A percentile compares a stretch with the other conserved stretches of the same genome.
These are phyloP conservation scores for Cladophialophora chaetospira DNA, from an alignment of 2,329 filamentous ascomycete genomes.

Conservation along the genomic window DNA sequence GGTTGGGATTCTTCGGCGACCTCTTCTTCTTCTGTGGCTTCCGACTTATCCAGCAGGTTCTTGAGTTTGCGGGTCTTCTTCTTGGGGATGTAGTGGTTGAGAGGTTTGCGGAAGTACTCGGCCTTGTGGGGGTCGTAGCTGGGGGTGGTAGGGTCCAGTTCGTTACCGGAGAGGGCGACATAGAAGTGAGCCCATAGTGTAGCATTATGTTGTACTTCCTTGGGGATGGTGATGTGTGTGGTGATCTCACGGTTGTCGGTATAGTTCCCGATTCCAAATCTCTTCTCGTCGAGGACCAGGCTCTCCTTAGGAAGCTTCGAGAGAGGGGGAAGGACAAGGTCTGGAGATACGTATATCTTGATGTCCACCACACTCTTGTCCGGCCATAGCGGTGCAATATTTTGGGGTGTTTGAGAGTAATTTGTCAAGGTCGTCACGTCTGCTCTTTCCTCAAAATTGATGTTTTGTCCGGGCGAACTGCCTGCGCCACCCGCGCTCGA, in stretches of 20 bases:
- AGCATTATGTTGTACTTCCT: conserved; percentile 82
- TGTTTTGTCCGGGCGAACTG: conserved; percentile 47
- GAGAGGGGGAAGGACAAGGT: conserved; percentile 68
- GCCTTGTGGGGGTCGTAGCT: conserved; percentile 75
- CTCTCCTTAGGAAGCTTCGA: conserved; percentile 65
- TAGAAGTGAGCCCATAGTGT: conserved; percentile 96
- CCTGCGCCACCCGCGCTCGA: conserved; percentile 26
- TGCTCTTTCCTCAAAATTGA: conserved; percentile 67
- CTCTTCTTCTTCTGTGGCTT: conserved; percentile 21
- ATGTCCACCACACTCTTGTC: conserved; percentile 78
- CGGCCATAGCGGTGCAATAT: conserved; percentile 85
- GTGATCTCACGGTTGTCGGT: conserved; percentile 77
- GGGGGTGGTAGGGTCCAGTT: conserved; percentile 72
- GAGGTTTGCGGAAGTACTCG: conserved; percentile 78
- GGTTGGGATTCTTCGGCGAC: conserved; percentile 56
- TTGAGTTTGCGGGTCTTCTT: conserved; percentile 88
- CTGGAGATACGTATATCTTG: conserved; percentile 78
- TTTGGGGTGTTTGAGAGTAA: conserved; percentile 67
- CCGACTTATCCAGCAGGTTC: conserved; percentile 67
- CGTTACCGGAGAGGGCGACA: conserved; percentile 72
- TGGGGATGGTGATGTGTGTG: conserved; percentile 75
- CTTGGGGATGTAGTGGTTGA: conserved; percentile 88
- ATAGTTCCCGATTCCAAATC: conserved; percentile 76
- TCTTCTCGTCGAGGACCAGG: conserved; percentile 76
- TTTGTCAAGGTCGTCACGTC: conserved; percentile 57